Evolutionary conservation across 768 basidiomycete genomes (phyloP), one percentile per base, ranked within the genome.

Genomic region (Lactarius akahatsu): DNA sequence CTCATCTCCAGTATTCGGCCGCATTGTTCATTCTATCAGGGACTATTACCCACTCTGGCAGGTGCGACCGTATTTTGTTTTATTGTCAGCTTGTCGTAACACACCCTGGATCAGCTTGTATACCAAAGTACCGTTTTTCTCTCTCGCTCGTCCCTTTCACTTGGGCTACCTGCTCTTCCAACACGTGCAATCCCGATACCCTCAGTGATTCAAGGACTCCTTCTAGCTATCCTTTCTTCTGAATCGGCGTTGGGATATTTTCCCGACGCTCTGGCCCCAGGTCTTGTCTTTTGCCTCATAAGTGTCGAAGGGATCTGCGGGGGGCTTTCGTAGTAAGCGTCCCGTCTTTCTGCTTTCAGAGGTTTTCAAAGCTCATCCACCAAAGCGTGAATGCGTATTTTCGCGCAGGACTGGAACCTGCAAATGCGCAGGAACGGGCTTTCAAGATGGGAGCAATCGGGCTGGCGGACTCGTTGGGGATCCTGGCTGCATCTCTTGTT

Each of bases 41-140:
- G 96, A 98, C 73, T 98, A 95, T 74, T 98, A 98, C 77, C 95
- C 95, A 1, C 83, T 96, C 47, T 97, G 94, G 92, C 92, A 94
- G 87, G 91, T 89, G 67, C 30, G 81, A 65, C 71, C 70, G 6
- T 72, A 68, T 69, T 67, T 57, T 26, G 50, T 52, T 64, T 64
- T 23, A 5, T 57, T 45, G 40, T 32, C 32, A 63, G n/a, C 55
- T 2, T 16, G 20, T 23, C 38, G 16, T 36, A 58, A 45, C 18
- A 9, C 13, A 41, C 28, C 38, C 15, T 63, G 45, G 23, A 64
- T 64, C 69, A 92, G 87, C 85, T 94, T 45, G 86, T 94, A 34
- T 94, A 94, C 72, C 92, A 92, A 80, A 85, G 91, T 26, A 92
- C 92, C 50, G 96, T 97, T 56, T 97, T 98, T 78, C 74, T 98